These are phyloP conservation scores for Pyrus communis DNA, from an alignment of 306 rosid species.

Conservation along the genomic window DNA sequence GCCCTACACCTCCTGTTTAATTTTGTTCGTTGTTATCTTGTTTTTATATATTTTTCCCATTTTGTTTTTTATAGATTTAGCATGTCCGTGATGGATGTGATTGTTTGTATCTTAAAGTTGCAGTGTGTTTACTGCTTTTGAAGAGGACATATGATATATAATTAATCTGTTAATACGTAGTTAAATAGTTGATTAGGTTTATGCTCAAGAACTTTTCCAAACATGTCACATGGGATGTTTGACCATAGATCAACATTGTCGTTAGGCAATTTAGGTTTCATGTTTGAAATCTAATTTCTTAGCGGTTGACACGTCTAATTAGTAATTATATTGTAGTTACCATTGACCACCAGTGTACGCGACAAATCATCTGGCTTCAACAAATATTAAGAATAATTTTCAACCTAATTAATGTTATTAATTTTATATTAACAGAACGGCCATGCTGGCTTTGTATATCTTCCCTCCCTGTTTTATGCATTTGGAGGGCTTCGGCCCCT, in stretches of 20 bases:
- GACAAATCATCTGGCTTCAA: too few species aligned
- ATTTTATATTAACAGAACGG: not conserved
- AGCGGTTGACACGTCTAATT: not conserved
- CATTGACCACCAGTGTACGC: not conserved
- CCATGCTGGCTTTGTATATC: not conserved
- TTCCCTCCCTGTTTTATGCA: not conserved
- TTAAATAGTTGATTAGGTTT: not conserved
- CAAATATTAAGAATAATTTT: too few species aligned
- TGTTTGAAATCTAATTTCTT: not conserved
- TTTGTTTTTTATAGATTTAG: not conserved
- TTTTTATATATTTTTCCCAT: not conserved
- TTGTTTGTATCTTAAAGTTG: not conserved
- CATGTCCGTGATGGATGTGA: not conserved
- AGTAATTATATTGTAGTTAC: not conserved
- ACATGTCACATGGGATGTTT: constrained; percentile 21
- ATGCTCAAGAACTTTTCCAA: not conserved
- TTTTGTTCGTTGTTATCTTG: not conserved
- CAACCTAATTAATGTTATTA: not conserved
- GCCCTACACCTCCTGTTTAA: not conserved
- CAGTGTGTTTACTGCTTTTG: not conserved
- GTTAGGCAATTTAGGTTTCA: not conserved
- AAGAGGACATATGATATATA: not conserved
- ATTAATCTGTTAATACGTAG: not conserved
- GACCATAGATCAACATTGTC: not conserved
- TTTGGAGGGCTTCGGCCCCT: not conserved